Evolutionary conservation across 768 basidiomycete genomes (phyloP), one percentile per base, ranked within the genome.

Genomic region (Austroboletus festivus): DNA sequence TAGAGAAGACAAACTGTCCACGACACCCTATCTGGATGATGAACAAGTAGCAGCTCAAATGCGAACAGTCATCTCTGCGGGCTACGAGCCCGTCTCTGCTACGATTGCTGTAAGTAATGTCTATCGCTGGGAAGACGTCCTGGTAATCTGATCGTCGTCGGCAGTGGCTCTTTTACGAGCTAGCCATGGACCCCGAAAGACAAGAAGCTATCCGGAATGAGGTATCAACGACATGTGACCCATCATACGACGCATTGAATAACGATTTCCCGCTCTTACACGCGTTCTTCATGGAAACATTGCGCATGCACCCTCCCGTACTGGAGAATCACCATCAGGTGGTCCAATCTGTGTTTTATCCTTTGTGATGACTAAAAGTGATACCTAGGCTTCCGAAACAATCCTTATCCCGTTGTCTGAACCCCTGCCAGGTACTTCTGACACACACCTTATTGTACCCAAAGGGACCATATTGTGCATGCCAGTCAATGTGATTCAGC

Each of bases 241-340:
- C 80, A 9, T 71, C 78, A 4, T 76, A 79, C 42, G 81, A 82
- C 37, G 68, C 73, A 22, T 57, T 83, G 46, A 77, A 74, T 44
- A 70, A 64, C 53, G 65, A 70, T 35, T 75, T 72, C 50, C 78
- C 80, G 1, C 68, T 83, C 37, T 71, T 87, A 16, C 79, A 86
- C 44, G 80, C 82, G 2, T 76, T 82, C 9, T 48, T 86, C 38
- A 77, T 78, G 55, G 83, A 85, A 62, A 78, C 78, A 3, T 65
- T 86, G 16, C 77, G 84, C 23, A 60, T 85, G 39, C 80, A 84
- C 55, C 77, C 83, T 16, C 73, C 82, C 1, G 74, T 86, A 28
- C 58, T 80, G 23, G 83, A 85, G 61, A 83, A 85, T 53, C 80
- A 84, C 56, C 82, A 86, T 47, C 78, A 81, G 67, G 80, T 76